phyloP scores from a whole-genome alignment of 2,329 filamentous ascomycete species.

The Talaromyces verruculosus region DNA sequence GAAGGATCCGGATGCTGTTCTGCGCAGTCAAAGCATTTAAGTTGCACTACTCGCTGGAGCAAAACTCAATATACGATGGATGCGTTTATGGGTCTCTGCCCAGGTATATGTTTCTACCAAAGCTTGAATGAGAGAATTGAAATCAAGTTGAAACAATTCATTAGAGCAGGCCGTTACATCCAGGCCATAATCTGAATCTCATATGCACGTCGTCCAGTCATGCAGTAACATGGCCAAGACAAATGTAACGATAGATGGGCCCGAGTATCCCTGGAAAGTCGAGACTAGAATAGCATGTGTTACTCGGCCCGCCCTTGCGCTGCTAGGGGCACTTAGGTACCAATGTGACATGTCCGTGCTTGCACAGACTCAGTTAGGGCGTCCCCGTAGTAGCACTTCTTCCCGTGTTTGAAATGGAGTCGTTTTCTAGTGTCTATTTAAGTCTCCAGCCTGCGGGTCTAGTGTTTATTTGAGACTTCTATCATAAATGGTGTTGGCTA shows the following conservation, averaged over 20 bases:
- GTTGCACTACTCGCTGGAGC: neutral
- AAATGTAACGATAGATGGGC: neutral
- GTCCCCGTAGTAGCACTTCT: neutral
- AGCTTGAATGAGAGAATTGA: neutral
- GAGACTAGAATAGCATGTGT: neutral
- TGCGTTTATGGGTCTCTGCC: neutral
- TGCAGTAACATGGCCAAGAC: neutral
- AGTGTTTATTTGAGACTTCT: neutral
- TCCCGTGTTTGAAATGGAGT: neutral
- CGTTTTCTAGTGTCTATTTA: neutral
- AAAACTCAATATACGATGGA: neutral
- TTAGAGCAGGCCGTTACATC: neutral
- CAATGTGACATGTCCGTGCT: neutral
- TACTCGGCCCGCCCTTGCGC: neutral
- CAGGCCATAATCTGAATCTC: neutral
- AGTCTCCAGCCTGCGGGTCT: neutral
- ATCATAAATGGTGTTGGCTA: neutral
- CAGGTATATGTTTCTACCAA: neutral
- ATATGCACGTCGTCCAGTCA: neutral
- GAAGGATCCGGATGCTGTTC: neutral
- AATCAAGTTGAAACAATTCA: neutral
- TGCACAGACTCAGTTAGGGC: neutral
- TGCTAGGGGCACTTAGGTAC: neutral
- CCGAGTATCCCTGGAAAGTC: neutral
- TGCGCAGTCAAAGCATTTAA: neutral